phyloP scores from a whole-genome alignment of 495 filamentous ascomycete genomes.

The Sordaria brevicollis region DNA sequence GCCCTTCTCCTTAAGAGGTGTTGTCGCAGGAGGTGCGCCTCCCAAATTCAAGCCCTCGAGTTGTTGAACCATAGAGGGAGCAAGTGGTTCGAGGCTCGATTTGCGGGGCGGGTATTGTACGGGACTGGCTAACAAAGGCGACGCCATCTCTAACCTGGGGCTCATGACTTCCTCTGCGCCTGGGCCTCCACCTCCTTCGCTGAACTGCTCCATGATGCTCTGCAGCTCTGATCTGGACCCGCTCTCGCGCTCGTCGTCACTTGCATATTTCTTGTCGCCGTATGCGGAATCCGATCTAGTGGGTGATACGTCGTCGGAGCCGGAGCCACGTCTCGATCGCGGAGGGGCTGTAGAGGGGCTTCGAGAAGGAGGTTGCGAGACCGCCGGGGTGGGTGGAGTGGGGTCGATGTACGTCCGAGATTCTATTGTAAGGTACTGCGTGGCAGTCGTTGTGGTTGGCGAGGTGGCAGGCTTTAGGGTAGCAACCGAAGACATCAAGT shows the following conservation, averaged over 20 bases:
- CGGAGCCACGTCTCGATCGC: slow-evolving; percentile 17
- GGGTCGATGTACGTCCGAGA: slow-evolving; percentile 49
- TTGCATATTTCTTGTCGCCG: slow-evolving; percentile 40
- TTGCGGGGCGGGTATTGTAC: slow-evolving; percentile 67
- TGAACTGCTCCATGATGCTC: slow-evolving; percentile 87
- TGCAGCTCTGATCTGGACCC: slow-evolving; percentile 80
- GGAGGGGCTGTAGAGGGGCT: slow-evolving; percentile 34
- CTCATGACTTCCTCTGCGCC: slow-evolving; percentile 73
- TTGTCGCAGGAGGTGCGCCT: slow-evolving; percentile 23
- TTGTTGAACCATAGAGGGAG: slow-evolving; percentile 32
- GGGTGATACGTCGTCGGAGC: slow-evolving; percentile 40
- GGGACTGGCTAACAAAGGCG: slow-evolving; percentile 52
- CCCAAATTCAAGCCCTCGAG: slow-evolving; percentile 36
- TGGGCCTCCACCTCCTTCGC: slow-evolving; percentile 53
- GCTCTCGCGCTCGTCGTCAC: slow-evolving; percentile 50
- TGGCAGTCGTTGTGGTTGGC: slow-evolving; percentile 18
- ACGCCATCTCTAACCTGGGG: slow-evolving; percentile 62
- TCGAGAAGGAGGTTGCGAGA: slow-evolving; percentile 38
- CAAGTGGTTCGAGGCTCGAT: slow-evolving; percentile 69
- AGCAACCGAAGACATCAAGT: slow-evolving; percentile 42
- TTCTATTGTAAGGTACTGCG: slow-evolving; percentile 32
- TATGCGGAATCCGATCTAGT: slow-evolving; percentile 45
- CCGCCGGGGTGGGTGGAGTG: slow-evolving; percentile 48
- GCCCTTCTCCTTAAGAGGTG: slow-evolving; percentile 26
- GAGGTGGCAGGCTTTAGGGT: slow-evolving; percentile 37